Evolutionary conservation across 768 basidiomycete species (phyloP).

Genomic region (Lyophyllum atratum): DNA sequence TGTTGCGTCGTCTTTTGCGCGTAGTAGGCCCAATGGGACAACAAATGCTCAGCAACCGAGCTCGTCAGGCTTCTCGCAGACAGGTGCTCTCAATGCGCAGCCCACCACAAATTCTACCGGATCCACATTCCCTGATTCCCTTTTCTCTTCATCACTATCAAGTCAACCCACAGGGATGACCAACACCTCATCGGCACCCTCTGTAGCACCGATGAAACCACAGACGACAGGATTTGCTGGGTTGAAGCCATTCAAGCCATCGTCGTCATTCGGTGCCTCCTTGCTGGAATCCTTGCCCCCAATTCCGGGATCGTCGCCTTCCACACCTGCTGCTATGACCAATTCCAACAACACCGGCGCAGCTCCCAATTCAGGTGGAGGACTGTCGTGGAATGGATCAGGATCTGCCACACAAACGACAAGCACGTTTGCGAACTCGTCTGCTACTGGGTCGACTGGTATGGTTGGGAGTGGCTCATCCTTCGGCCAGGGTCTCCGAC

Average conservation of each 20-base stretch:
- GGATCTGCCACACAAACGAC: constrained; percentile 22
- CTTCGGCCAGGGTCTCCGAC: constrained; percentile 55
- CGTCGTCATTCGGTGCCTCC: constrained; percentile 77
- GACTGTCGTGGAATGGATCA: constrained; percentile 6
- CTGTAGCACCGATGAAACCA: constrained; percentile 35
- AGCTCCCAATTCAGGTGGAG: constrained; percentile 13
- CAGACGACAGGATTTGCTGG: constrained; percentile 58
- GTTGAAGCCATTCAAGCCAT: constrained; percentile 81
- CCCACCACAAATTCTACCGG: constrained; percentile 39
- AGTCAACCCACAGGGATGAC: constrained; percentile 53
- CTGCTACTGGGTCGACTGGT: constrained; percentile 39
- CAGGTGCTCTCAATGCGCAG: constrained; percentile 28
- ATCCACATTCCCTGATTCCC: constrained; percentile 48
- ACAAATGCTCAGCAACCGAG: constrained; percentile 9
- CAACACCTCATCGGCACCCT: constrained; percentile 24
- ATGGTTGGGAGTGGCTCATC: constrained; percentile 38
- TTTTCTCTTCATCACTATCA: constrained; percentile 48
- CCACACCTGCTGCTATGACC: constrained; percentile 44
- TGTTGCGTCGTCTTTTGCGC: constrained; percentile 74
- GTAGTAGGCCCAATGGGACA: constrained; percentile 35
- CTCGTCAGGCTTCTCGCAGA: constrained; percentile 16
- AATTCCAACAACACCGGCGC: constrained; percentile 18
- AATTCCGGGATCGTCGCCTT: constrained; percentile 59
- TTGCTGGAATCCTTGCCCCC: constrained; percentile 75
- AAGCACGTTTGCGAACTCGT: constrained; percentile 21